Evolutionary conservation across 306 rosid genomes (phyloP).

Genomic region (Pyrus communis): DNA sequence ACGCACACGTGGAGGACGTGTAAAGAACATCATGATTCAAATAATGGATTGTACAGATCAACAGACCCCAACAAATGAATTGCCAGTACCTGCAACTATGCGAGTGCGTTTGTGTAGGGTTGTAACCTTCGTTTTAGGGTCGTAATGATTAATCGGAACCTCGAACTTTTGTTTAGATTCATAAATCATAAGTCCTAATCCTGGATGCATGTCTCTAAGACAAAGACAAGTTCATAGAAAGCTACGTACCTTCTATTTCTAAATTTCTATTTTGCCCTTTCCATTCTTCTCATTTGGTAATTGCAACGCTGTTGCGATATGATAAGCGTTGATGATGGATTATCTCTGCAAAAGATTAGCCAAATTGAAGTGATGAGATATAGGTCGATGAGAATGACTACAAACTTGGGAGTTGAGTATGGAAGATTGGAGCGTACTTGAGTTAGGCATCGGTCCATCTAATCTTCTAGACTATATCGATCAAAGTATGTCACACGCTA

Average conservation of each 20-base stretch:
- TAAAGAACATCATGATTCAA: conserved; percentile 6
- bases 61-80: neutral
- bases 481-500: neutral
- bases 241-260: neutral
- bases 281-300: neutral
- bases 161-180: neutral
- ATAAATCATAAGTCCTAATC: neutral
- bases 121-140: neutral
- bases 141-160: neutral
- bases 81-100: neutral
- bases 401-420: neutral
- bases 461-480: neutral
- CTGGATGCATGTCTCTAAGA: neutral
- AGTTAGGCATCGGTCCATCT: neutral
- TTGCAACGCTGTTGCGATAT: no score
- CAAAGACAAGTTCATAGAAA: neutral
- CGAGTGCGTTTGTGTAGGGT: conserved; percentile 7
- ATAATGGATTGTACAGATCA: conserved; percentile 12
- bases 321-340: no score
- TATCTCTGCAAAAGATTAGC: no score
- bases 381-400: neutral
- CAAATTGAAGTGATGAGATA: neutral
- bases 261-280: neutral
- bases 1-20: neutral
- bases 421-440: neutral